A percentile compares a stretch with the other conserved stretches of the same genome.
Evolutionary conservation across 1,284 basidiomycete species (phyloP).

Genomic region (Austroboletus novae-zelandiae): DNA sequence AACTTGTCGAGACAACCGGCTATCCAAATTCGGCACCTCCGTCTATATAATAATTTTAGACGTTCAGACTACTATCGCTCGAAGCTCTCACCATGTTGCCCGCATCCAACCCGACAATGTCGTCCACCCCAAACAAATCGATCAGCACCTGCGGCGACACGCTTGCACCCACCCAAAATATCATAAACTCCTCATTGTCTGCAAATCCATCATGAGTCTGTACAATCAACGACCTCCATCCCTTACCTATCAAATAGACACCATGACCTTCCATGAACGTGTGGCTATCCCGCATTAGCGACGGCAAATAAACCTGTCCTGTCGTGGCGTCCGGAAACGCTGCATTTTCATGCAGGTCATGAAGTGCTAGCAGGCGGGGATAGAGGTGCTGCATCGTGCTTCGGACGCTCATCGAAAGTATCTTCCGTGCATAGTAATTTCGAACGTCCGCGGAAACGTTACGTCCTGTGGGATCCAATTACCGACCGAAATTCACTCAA

Average conservation of each 20-base stretch:
- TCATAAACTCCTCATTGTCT: conserved; percentile 91
- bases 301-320: conserved; percentile 69
- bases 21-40: conserved; percentile 71
- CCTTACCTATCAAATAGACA: conserved; percentile 84
- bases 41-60: conserved; percentile 43
- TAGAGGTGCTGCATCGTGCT: conserved; percentile 82
- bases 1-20: conserved; percentile 81
- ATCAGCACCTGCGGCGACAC: conserved; percentile 80
- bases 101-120: conserved; percentile 71
- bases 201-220: conserved; percentile 14
- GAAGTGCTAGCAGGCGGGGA: conserved; percentile 86
- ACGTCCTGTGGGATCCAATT: conserved; percentile 50
- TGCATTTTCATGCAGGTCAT: conserved; percentile 75
- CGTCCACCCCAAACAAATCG: conserved; percentile 87
- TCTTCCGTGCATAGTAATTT: conserved; percentile 79
- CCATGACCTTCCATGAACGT: conserved; percentile 89
- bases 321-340: conserved; percentile 63
- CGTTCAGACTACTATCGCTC: not conserved
- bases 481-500: conserved; percentile 7
- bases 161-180: conserved; percentile 89
- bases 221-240: conserved; percentile 16
- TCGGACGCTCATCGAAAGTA: conserved; percentile 71
- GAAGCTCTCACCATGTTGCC: conserved; percentile 59
- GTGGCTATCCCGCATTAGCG: conserved; percentile 83
- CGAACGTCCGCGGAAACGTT: conserved; percentile 93